These are phyloP conservation scores for Juncus effusus DNA, from an alignment of 176 grass and related monocot species.

Conservation along the genomic window DNA sequence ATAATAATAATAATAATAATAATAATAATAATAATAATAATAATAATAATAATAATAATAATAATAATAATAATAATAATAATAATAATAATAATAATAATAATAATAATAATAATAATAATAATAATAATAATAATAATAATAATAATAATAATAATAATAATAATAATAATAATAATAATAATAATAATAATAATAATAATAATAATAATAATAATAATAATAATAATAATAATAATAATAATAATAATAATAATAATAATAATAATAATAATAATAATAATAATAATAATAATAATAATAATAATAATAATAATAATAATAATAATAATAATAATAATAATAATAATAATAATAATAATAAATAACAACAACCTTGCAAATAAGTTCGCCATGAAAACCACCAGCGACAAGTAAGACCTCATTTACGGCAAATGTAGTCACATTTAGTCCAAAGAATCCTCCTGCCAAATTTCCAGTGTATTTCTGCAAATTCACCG, in stretches of 20 bases:
- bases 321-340: conserved; percentile 2
- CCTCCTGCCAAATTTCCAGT: conserved; percentile 69
- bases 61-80: conserved; percentile 4
- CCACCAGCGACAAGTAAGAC: conserved; percentile 78
- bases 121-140: conserved; percentile 4
- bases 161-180: conserved; percentile 3
- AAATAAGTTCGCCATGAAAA: conserved; percentile 90
- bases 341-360: not conserved
- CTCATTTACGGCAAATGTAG: conserved; percentile 83
- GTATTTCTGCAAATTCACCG: conserved; percentile 55
- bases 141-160: conserved; percentile 4
- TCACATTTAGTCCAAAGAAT: conserved; percentile 74
- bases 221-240: conserved; percentile 1
- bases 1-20: not conserved
- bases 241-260: conserved; percentile 8
- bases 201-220: conserved; percentile 6
- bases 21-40: conserved; percentile 4
- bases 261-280: conserved; percentile 8
- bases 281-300: not conserved
- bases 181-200: conserved; percentile 5
- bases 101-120: conserved; percentile 5
- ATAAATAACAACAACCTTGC: conserved; percentile 51
- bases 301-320: conserved; percentile 11
- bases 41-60: conserved; percentile 9
- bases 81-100: conserved; percentile 4